phyloP scores from a whole-genome alignment of 805 yeast genomes.

The Zygosaccharomyces lentus region DNA sequence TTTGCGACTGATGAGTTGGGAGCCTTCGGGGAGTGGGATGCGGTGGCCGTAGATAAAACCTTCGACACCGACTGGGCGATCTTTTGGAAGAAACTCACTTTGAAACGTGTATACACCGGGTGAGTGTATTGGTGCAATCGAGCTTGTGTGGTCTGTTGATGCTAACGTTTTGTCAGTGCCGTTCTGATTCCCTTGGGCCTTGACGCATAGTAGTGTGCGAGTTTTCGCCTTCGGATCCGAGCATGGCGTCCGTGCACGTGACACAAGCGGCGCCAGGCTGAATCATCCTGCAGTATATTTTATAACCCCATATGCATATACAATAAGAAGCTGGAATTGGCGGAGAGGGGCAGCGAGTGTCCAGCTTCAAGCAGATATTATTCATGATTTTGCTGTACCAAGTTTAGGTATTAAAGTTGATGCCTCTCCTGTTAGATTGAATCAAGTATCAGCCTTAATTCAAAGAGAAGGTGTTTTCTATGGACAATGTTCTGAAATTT shows the following conservation, averaged over 20 bases:
- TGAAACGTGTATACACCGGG: constrained; percentile 6
- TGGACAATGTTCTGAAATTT: background rate
- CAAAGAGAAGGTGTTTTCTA: background rate
- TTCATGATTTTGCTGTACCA: too few relatives aligned
- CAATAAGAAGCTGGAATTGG: too few relatives aligned
- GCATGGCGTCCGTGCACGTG: background rate
- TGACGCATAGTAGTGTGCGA: background rate
- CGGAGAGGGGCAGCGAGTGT: too few relatives aligned
- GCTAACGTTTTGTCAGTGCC: background rate
- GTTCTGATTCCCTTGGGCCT: background rate
- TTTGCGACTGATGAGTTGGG: constrained; percentile 5
- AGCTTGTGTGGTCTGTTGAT: background rate
- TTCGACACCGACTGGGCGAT: constrained; percentile 15
- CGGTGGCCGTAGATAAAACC: constrained; percentile 14
- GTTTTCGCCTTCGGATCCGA: constrained; percentile 5
- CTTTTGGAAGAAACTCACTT: constrained; percentile 15
- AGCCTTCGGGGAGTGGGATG: constrained; percentile 6
- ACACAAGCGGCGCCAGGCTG: background rate
- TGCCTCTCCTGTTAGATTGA: too few relatives aligned
- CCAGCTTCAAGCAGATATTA: too few relatives aligned
- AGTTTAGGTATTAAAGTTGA: too few relatives aligned
- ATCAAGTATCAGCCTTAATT: background rate
- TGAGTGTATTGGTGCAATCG: background rate
- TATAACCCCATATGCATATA: too few relatives aligned
- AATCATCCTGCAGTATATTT: too few relatives aligned